Conservation (phyloP, 2,329 filamentous ascomycete genomes). For the Talaromyces marneffei region DNA sequence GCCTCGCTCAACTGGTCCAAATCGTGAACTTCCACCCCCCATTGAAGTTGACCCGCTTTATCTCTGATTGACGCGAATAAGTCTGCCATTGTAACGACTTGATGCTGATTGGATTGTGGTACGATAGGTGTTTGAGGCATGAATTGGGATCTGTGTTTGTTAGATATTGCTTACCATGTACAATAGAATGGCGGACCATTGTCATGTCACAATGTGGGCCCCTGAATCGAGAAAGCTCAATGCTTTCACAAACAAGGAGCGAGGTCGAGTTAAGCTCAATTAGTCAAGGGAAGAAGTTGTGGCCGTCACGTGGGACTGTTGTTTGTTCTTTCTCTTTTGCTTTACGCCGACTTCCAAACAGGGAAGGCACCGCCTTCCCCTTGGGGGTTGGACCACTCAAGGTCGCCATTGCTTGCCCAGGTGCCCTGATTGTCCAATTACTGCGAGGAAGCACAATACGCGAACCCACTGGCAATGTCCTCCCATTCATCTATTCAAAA, state of each 20-base stretch:
- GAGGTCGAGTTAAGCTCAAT: neutral
- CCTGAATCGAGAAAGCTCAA: neutral
- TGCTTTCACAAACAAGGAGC: neutral
- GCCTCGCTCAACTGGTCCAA: slow-evolving; percentile 16
- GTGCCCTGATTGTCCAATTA: neutral
- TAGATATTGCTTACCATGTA: neutral
- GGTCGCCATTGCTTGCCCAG: neutral
- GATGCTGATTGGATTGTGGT: neutral
- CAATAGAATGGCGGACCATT: neutral
- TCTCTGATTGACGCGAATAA: neutral
- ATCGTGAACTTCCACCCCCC: neutral
- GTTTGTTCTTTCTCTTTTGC: neutral
- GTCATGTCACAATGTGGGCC: neutral
- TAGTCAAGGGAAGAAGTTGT: neutral
- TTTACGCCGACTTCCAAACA: neutral
- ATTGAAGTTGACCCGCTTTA: slow-evolving; percentile 24
- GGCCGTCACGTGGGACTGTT: neutral
- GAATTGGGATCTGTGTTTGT: neutral
- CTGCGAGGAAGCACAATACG: neutral
- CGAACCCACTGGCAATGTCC: neutral
- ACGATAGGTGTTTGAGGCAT: neutral
- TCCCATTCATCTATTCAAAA: neutral
- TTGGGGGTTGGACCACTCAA: neutral
- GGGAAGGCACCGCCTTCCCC: slow-evolving; percentile 2
- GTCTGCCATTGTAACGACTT: neutral